Base-by-base conservation (phyloP, 1,284 basidiomycete species). In the Puccinia coronata region DNA sequence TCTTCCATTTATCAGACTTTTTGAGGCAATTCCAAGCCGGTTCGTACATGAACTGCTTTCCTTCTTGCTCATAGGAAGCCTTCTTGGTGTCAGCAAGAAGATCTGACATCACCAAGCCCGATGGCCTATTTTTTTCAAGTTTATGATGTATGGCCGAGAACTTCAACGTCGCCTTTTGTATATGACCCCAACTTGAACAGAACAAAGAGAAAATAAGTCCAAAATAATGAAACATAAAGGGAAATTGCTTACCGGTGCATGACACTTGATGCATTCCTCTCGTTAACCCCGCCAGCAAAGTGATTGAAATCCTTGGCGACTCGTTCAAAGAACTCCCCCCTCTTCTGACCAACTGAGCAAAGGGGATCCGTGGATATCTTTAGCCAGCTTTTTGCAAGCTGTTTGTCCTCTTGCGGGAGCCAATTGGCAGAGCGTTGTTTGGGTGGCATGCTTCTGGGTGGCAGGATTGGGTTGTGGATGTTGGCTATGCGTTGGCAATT, bases 41-140 rank as follows among this genome's bases (percentile, higher is more conserved):
- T 16, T 70, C 67, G 51, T n/a, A 70, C 3, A 31, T 34, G 18
- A 70, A 70, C 67, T 70, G 67, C 25, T 28, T 43, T 2, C 65
- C 65, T 69, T 69, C 65, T 69, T 69, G 65, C 47, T 70, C 25
- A 18, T 70, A 70, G 23, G 8, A 70, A 31, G 67, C 41, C 25
- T 51, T 47, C 25, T 70, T 70, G 14, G 67, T 34, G n/a, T 70
- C 43, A 5, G 67, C 43, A 49, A 70, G 41, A 3, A 70, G 43
- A 51, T 70, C 43, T 9, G 67, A 8, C 43, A 70, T 3, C 12
- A 70, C 67, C 9, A 43, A 70, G 9, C 67, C 67, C 6, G 43
- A 70, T 3, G 43, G 67, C 31, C 36, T 11, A n/a, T 34, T 65
- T 5, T 36, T 39, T 39, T 65, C 34, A 20, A 65, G 61, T 34